Evolutionary conservation across 1,284 basidiomycete species (phyloP).

Genomic region (Sporisorium graminicola): DNA sequence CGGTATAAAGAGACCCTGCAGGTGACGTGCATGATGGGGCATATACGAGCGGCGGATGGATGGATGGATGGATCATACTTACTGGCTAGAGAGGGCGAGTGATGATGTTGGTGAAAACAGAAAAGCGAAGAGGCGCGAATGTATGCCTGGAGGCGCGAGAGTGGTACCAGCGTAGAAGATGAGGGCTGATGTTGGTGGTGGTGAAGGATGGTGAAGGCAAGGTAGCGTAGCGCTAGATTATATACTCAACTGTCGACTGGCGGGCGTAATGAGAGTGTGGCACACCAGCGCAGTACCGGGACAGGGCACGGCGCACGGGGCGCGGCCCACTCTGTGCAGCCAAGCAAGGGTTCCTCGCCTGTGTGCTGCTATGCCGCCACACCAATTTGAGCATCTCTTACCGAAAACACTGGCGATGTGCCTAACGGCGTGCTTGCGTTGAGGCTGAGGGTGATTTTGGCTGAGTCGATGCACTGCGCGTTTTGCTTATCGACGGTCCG

Average conservation of each 20-base stretch:
- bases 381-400: background rate
- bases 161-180: conserved; percentile 6
- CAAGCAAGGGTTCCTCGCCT: conserved; percentile 8
- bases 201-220: background rate
- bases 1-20: conserved; percentile 30
- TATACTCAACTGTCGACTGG: conserved; percentile 13
- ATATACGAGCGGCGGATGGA: conserved; percentile 29
- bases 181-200: conserved; percentile 21
- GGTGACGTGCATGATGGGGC: conserved; percentile 22
- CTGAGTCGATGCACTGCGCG: conserved; percentile 21
- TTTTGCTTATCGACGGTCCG: conserved; percentile 14
- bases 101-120: background rate
- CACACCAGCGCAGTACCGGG: conserved; percentile 2
- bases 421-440: conserved; percentile 11
- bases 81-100: conserved; percentile 15
- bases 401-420: conserved; percentile 18
- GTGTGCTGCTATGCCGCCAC: conserved; percentile 13
- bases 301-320: conserved; percentile 15
- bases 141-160: background rate
- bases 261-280: conserved; percentile 17
- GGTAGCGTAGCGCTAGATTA: conserved; percentile 21
- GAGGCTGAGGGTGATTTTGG: conserved; percentile 6
- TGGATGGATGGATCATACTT: conserved; percentile 30
- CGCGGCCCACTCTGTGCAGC: conserved; percentile 3
- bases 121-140: conserved; percentile 2